Conservation (phyloP, 2,329 filamentous ascomycete species). For the Colletotrichum lupini region DNA sequence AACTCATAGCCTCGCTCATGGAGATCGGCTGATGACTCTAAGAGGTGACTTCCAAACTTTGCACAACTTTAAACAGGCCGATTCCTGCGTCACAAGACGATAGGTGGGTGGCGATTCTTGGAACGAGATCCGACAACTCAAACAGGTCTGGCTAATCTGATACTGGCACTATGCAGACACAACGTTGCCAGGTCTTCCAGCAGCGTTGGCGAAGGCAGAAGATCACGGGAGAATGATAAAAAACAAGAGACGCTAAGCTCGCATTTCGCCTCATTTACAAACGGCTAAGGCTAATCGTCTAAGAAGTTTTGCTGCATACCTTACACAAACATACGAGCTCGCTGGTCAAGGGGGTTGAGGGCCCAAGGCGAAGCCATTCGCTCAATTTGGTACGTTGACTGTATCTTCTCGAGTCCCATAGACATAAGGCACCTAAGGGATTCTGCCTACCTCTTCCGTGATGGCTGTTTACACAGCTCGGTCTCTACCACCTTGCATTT, state of each 20-base stretch:
- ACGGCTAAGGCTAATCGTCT: slow-evolving; percentile 45
- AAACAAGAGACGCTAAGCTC: slow-evolving; percentile 46
- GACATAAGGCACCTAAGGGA: not conserved
- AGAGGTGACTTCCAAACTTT: not conserved
- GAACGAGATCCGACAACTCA: not conserved
- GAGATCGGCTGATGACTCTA: slow-evolving; percentile 44
- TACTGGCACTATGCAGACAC: not conserved
- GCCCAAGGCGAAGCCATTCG: not conserved
- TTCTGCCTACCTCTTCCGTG: not conserved
- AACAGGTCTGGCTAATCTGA: not conserved
- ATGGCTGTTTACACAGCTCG: not conserved
- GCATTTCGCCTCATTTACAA: slow-evolving; percentile 38
- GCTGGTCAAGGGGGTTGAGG: not conserved
- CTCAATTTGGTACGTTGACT: slow-evolving; percentile 19
- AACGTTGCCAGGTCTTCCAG: not conserved
- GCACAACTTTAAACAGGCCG: not conserved
- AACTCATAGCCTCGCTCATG: slow-evolving; percentile 63
- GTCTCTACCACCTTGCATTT: not conserved
- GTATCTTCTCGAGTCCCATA: slow-evolving; percentile 8
- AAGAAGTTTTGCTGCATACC: slow-evolving; percentile 37
- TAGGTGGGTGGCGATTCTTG: not conserved
- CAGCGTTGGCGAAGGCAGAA: not conserved
- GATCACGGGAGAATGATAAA: not conserved
- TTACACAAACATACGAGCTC: not conserved
- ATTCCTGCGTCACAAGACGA: not conserved